A percentile compares a stretch with the other conserved stretches of the same genome.
phyloP scores from a whole-genome alignment of 257 asterid species.

The Solanum verrucosum region DNA sequence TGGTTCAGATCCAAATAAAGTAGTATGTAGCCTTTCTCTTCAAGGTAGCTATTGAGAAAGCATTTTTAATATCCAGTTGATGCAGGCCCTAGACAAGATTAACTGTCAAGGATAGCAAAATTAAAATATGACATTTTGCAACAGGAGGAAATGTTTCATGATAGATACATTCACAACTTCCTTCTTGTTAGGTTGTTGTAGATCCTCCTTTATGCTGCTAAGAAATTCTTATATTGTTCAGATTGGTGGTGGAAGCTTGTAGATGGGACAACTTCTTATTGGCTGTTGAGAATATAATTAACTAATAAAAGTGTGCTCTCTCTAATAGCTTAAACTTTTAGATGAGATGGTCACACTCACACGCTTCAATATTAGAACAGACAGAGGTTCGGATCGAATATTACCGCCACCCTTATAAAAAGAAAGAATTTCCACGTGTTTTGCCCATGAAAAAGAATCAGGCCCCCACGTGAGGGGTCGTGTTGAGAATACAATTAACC shows the following conservation, averaged over 20 bases:
- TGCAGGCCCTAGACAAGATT: not conserved
- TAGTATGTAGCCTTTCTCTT: not conserved
- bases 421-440: too few species aligned
- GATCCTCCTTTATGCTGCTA: not conserved
- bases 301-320: too few species aligned
- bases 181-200: not conserved
- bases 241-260: not conserved
- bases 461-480: too few species aligned
- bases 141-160: not conserved
- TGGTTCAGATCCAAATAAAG: not conserved
- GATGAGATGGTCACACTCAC: too few species aligned
- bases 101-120: not conserved
- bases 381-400: too few species aligned
- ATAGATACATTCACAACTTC: not conserved
- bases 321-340: too few species aligned
- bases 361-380: too few species aligned
- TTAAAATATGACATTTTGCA: not conserved
- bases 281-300: not conserved
- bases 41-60: not conserved
- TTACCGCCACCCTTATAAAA: too few species aligned
- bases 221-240: not conserved
- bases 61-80: not conserved
- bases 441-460: too few species aligned
- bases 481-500: too few species aligned
- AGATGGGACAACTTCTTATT: not conserved